Base-by-base conservation (phyloP, 441 rosid species). In the Gossypium gossypioides region DNA sequence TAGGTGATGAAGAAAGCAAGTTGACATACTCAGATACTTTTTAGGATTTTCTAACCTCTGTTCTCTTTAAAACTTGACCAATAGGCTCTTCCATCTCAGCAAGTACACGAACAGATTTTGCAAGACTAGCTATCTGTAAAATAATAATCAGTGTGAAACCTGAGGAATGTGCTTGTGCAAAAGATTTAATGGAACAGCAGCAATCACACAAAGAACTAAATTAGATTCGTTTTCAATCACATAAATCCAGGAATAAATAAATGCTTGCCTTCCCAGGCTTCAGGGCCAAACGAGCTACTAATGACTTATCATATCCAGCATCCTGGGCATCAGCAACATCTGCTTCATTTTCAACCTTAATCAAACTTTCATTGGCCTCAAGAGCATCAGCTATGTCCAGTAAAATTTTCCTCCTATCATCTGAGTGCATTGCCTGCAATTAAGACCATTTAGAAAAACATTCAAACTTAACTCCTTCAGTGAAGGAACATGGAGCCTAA, bases 21-120 rank as follows among this genome's bases (percentile, higher is more conserved):
- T 18, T 6, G 37, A 61, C 6, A 55, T 6, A 5, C 27, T 42
- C 51, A 10, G 12, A 66, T 71, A 16, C 44, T 42, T 72, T 18
- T 63, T 12, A 42, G 42, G 25, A 74, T 64, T 64, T 68, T n/a
- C 80, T 81, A 42, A 83, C 89, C 89, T 85, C 84, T 25, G 89
- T 80, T 79, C 76, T 84, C 77, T 71, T 78, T 62, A 86, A 63
- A 60, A 84, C 79, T 42, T 42, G 82, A 55, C 89, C 87, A 61
- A 86, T 84, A 37, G 87, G 87, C 27, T 86, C 89, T 78, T 84
- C 85, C 89, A 86, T 86, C 60, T 84, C 69, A 24, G 87, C 84
- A 74, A 86, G 87, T 18, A 75, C 71, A 42, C 87, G 86, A 24
- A 86, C 75, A 15, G 87, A 82, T 64, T 76, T 73, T 52, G 89